phyloP scores from a whole-genome alignment of 768 basidiomycete species.

The Candolleomyces eurysporus region DNA sequence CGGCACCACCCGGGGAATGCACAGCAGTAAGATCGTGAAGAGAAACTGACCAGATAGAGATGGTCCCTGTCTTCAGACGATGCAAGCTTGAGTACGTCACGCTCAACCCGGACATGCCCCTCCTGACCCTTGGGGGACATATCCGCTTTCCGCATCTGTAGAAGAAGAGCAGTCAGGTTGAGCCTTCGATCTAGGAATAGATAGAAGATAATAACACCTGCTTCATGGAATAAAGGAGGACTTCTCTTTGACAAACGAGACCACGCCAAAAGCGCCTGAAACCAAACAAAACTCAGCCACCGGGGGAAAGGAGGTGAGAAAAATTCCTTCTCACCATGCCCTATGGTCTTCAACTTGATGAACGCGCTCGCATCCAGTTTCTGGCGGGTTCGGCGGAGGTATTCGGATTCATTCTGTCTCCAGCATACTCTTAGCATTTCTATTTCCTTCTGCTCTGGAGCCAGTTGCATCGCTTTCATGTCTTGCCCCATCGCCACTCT shows the following conservation, averaged over 20 bases:
- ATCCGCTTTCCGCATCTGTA: slow-evolving; percentile 79
- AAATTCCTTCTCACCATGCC: slow-evolving; percentile 63
- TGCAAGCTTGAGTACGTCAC: slow-evolving; percentile 90
- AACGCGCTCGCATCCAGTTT: slow-evolving; percentile 87
- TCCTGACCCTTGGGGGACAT: slow-evolving; percentile 97
- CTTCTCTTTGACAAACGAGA: slow-evolving; percentile 85
- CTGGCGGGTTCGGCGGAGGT: slow-evolving; percentile 78
- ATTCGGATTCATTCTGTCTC: slow-evolving; percentile 86
- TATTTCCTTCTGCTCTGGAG: slow-evolving; percentile 67
- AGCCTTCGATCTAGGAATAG: slow-evolving; percentile 1
- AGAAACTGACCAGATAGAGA: too few relatives aligned
- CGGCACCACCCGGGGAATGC: slow-evolving; percentile 68
- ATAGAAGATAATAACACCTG: slow-evolving; percentile 52
- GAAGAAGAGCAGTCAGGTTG: slow-evolving; percentile 19
- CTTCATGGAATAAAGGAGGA: slow-evolving; percentile 92
- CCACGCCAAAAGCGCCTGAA: slow-evolving; percentile 94
- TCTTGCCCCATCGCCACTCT: slow-evolving; percentile 85
- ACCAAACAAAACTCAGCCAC: slow-evolving; percentile 23
- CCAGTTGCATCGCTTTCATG: slow-evolving; percentile 71
- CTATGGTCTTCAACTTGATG: slow-evolving; percentile 88
- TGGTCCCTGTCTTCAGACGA: too few relatives aligned
- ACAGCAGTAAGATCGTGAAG: too few relatives aligned
- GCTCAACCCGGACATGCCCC: slow-evolving; percentile 94
- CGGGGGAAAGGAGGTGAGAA: slow-evolving; percentile 16
- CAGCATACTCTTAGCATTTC: slow-evolving; percentile 72